Percentiles rank a stretch among this genome's conserved stretches.
Conservation (phyloP, 1,284 basidiomycete species). For the Apiotrichum gamsii region DNA sequence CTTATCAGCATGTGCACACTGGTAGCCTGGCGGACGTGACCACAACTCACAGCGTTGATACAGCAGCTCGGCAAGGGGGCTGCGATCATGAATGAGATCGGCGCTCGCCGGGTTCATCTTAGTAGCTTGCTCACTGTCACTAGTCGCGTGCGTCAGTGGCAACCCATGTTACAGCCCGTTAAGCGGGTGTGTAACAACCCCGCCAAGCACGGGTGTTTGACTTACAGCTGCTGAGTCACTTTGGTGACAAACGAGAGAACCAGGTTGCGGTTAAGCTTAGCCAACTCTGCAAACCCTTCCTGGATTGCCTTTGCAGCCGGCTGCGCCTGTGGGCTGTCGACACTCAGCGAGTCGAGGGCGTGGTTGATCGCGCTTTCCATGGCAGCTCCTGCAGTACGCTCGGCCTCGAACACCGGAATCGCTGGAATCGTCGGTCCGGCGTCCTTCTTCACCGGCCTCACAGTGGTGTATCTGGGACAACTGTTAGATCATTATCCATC, state of each 20-base stretch:
- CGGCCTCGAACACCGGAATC: neutral
- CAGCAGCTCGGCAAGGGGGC: slow-evolving; percentile 82
- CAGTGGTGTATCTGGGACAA: slow-evolving; percentile 17
- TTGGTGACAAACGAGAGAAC: slow-evolving; percentile 82
- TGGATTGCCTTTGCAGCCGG: slow-evolving; percentile 82
- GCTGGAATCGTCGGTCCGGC: neutral
- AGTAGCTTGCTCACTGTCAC: neutral
- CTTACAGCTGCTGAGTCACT: slow-evolving; percentile 56
- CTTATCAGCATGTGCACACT: neutral
- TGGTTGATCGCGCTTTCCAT: neutral
- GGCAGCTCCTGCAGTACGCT: neutral
- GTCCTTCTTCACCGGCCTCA: neutral
- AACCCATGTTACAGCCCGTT: neutral
- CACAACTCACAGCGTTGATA: slow-evolving; percentile 67
- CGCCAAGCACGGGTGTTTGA: neutral
- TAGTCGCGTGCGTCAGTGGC: neutral
- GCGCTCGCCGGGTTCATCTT: neutral
- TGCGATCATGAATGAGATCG: slow-evolving; percentile 28
- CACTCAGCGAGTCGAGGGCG: slow-evolving; percentile 10
- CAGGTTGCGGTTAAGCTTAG: slow-evolving; percentile 70
- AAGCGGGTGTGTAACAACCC: neutral
- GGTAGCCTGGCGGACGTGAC: neutral
- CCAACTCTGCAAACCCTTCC: slow-evolving; percentile 78
- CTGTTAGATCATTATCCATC: slow-evolving; percentile 14
- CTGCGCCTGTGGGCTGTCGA: slow-evolving; percentile 50